Evolutionary conservation across 2,329 filamentous ascomycete genomes (phyloP), one percentile per base, ranked within the genome.

Genomic region (Colletotrichum sp.): DNA sequence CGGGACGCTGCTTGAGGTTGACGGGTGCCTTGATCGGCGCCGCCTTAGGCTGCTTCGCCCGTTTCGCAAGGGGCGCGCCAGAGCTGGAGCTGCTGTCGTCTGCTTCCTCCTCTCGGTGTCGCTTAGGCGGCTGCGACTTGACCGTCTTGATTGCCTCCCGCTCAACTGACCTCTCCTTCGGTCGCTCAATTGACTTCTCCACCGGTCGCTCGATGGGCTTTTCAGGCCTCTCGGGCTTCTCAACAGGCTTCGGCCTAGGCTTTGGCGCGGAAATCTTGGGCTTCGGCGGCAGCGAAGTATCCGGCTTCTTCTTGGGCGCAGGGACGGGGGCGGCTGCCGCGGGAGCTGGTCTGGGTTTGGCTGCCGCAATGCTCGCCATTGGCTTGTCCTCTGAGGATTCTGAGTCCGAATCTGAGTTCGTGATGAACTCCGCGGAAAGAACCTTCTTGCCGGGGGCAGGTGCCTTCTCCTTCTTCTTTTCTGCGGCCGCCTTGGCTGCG

Each of bases 21-120:
- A 76, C 71, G 16, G 77, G 67, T 10, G 78, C 71, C 77, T 84
- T 85, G 43, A 85, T 76, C 6, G 85, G 81, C 72, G 87, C 86
- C 80, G 86, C 88, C 43, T 48, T 22, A 22, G 43, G 43, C 27
- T 87, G 83, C 84, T 91, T 91, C 78, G 89, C 84, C n/a, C 90
- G 88, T 83, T 92, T 92, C 79, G 87, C 89, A 13, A 92, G 83
- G 4, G 90, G 90, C 13, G 88, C 89, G 16, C 89, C 89, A 1
- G 91, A 92, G 82, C 90, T 92, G 3, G 90, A 92, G 79, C 89
- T 91, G 72, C 90, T 90, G 8, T 88, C 87, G 62, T 86, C 82
- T 32, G 87, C 86, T 9, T 89, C 87, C 58, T 87, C 83, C 55
- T 90, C 90, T 3, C 89, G 88, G 4, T 86, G 80, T 39, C 91